Conservation (phyloP, 768 basidiomycete species). For the Chiua virens region DNA sequence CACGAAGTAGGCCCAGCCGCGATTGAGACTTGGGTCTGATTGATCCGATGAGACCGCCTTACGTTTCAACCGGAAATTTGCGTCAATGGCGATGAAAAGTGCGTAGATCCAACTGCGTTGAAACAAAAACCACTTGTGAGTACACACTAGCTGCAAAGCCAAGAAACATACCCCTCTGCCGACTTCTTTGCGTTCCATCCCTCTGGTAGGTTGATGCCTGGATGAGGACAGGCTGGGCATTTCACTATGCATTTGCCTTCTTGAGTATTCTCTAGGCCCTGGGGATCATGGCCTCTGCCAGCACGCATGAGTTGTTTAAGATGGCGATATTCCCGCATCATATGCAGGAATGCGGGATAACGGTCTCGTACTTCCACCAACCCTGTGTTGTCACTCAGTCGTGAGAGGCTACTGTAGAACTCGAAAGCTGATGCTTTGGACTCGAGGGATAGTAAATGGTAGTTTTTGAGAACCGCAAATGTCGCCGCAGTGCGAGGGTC, state of each 20-base stretch:
- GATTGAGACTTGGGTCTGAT: conserved; percentile 19
- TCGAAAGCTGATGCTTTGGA: neutral
- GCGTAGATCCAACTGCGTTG: conserved; percentile 17
- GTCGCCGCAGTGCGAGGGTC: neutral
- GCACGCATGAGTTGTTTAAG: conserved; percentile 1
- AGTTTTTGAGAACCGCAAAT: neutral
- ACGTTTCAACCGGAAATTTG: conserved; percentile 29
- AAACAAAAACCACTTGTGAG: neutral
- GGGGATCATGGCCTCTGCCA: neutral
- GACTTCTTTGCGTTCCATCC: neutral
- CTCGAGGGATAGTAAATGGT: neutral
- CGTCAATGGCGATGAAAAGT: conserved; percentile 28
- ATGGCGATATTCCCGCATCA: neutral
- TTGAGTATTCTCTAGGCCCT: neutral
- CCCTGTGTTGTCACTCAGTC: neutral
- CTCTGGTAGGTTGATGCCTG: neutral
- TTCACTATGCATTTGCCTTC: too few relatives aligned
- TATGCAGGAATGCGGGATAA: neutral
- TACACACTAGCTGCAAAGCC: neutral
- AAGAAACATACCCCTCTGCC: neutral
- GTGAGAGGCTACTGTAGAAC: neutral
- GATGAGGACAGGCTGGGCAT: too few relatives aligned
- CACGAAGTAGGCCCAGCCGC: conserved; percentile 26
- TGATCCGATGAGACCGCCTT: conserved; percentile 10
- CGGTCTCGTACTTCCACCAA: neutral